Evolutionary conservation across 2,329 filamentous ascomycete species (phyloP), one percentile per base, ranked within the genome.

Genomic region (Clarireedia paspali): DNA sequence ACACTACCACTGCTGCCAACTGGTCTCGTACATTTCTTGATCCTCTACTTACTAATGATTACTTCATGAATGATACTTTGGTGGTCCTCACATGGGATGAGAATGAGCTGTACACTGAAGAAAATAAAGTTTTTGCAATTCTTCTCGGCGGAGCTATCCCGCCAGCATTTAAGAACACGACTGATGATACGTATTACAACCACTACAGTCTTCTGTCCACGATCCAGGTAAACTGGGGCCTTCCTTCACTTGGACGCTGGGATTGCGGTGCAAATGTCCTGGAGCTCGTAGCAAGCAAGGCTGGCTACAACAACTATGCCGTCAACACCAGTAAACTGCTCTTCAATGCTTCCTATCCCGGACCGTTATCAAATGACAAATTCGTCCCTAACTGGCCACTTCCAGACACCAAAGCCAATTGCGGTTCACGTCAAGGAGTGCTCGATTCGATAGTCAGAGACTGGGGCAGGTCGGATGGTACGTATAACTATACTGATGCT

Each of bases 81-180:
- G 72, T 83, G 47, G 70, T 81, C 6, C 70, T 83, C 48, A 82
- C 78, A 1, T 82, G 78, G 59, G 80, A 82, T 63, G 80, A 82
- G 64, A 77, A 75, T 58, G 74, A 78, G 58, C 73, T 72, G 26
- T 78, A 80, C 67, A 69, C 67, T 4, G 66, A 72, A 56, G 73
- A 73, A 54, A 83, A 83, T 70, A 73, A 73, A 49, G 74, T 82
- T 50, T 75, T 75, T 56, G 73, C 72, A 47, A 72, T 82, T 42
- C 71, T 83, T 4, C 73, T 83, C 9, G 80, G 80, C 5, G 78
- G 74, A 53, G 77, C 77, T 12, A 68, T 83, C 5, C 76, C 78
- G 0, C 46, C 64, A 7, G 58, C 66, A 2, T 69, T 77, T 2
- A 70, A 73, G 20, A 77, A 77, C 44, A 80, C 77, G 3, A 73